These are phyloP conservation scores for Coccomyxa subellipsoidea DNA, from an alignment of 163 green algal species.

Conservation along the genomic window DNA sequence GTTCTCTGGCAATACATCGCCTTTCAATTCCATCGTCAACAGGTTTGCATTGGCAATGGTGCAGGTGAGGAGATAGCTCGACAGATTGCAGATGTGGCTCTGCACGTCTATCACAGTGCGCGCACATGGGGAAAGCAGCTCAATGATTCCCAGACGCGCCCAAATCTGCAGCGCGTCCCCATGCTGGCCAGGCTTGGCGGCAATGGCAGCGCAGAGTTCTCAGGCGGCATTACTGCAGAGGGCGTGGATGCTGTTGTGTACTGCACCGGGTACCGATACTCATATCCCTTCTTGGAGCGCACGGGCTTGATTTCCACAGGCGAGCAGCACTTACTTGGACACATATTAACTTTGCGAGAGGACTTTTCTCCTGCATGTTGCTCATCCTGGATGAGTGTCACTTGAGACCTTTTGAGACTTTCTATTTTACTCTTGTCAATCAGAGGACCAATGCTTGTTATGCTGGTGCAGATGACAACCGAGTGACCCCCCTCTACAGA, in stretches of 20 bases:
- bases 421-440: background rate
- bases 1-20: background rate
- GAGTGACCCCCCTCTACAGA: conserved; percentile 58
- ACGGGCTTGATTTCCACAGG: conserved; percentile 14
- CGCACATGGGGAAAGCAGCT: conserved; percentile 12
- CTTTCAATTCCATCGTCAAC: background rate
- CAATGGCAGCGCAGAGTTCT: background rate
- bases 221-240: background rate
- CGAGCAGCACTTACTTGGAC: background rate
- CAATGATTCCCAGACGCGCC: background rate
- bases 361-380: too few relatives aligned
- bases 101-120: conserved; percentile 26
- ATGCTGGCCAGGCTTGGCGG: conserved; percentile 16
- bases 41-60: background rate
- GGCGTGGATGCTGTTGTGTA: conserved; percentile 32
- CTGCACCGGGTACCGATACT: conserved; percentile 68
- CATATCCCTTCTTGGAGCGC: conserved; percentile 72
- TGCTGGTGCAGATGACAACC: conserved; percentile 11
- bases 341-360: too few relatives aligned
- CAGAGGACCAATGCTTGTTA: too few relatives aligned
- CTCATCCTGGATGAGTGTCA: background rate
- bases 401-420: background rate
- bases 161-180: conserved; percentile 19
- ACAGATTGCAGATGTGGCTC: conserved; percentile 20
- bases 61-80: conserved; percentile 35